Percentiles rank a stretch among this genome's conserved stretches.
Evolutionary conservation across 140 eudicot species (phyloP).

Genomic region (Artemisia princeps): DNA sequence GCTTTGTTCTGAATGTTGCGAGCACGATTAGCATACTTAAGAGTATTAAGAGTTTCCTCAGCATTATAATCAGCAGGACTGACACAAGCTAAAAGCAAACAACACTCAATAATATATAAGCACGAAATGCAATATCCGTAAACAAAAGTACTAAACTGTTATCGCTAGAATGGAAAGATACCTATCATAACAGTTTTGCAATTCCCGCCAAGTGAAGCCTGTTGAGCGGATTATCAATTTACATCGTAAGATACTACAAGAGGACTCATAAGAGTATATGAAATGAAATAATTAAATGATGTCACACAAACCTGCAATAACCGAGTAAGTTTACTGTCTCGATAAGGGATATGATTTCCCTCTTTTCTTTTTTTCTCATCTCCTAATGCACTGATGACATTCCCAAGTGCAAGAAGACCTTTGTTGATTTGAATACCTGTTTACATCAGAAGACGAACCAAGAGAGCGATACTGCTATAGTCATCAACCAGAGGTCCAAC

Average conservation of each 20-base stretch:
- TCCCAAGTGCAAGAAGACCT: slow-evolving; percentile 98
- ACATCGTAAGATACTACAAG: background rate
- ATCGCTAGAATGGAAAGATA: slow-evolving; percentile 6
- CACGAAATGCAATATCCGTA: too few species aligned
- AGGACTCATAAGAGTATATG: background rate
- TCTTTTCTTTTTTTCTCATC: slow-evolving; percentile 96
- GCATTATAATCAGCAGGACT: slow-evolving; percentile 98
- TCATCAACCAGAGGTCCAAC: slow-evolving; percentile 24
- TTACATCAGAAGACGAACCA: slow-evolving; percentile 19
- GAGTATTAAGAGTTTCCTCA: slow-evolving; percentile 94
- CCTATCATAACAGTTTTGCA: slow-evolving; percentile 99
- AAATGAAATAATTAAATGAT: background rate
- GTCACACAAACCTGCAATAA: slow-evolving; percentile 65
- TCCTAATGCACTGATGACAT: slow-evolving; percentile 95
- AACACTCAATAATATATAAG: slow-evolving; percentile 4
- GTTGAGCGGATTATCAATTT: slow-evolving; percentile 26
- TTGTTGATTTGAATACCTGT: slow-evolving; percentile 96
- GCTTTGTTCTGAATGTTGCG: slow-evolving; percentile 94
- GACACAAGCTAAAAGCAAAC: slow-evolving; percentile 65
- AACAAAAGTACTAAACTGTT: too few species aligned
- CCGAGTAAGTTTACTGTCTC: slow-evolving; percentile 97
- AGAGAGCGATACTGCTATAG: slow-evolving; percentile 26
- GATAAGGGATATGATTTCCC: slow-evolving; percentile 83
- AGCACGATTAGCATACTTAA: slow-evolving; percentile 96
- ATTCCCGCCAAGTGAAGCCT: slow-evolving; percentile 99